phyloP scores from a whole-genome alignment of 2,329 filamentous ascomycete genomes.

The Bipolaris oryzae region DNA sequence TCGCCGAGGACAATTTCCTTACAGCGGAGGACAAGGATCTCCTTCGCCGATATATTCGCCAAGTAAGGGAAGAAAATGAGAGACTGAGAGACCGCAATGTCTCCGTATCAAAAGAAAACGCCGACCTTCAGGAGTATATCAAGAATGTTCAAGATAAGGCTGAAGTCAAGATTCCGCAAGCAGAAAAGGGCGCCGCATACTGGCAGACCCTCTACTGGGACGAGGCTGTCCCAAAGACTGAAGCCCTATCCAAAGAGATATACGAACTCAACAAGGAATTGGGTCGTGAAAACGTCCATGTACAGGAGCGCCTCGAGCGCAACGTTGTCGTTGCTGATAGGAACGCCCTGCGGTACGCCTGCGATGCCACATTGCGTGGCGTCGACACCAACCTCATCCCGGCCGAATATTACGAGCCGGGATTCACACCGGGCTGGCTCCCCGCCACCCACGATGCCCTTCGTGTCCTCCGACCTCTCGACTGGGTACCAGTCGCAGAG shows the following conservation, averaged over 20 bases:
- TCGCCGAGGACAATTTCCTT: neutral
- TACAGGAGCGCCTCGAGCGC: neutral
- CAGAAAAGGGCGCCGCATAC: neutral
- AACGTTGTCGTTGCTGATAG: neutral
- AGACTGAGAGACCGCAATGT: neutral
- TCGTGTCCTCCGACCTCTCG: slow-evolving; percentile 2
- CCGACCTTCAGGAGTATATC: neutral
- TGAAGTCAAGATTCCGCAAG: neutral
- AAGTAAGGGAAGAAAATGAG: neutral
- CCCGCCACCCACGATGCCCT: slow-evolving; percentile 8
- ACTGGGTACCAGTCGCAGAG: neutral
- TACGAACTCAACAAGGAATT: slow-evolving; percentile 3
- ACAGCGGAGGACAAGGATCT: neutral
- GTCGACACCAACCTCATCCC: neutral
- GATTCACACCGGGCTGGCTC: neutral
- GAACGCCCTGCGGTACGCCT: neutral
- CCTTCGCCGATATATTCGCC: neutral
- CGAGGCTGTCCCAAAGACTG: neutral
- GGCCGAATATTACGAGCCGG: neutral
- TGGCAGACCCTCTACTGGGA: neutral
- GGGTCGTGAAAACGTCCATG: neutral
- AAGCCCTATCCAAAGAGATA: neutral
- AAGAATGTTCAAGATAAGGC: neutral
- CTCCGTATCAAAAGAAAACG: neutral
- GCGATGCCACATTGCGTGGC: neutral